Evolutionary conservation across 2,329 filamentous ascomycete species (phyloP).

Genomic region (Colletotrichum lentis): DNA sequence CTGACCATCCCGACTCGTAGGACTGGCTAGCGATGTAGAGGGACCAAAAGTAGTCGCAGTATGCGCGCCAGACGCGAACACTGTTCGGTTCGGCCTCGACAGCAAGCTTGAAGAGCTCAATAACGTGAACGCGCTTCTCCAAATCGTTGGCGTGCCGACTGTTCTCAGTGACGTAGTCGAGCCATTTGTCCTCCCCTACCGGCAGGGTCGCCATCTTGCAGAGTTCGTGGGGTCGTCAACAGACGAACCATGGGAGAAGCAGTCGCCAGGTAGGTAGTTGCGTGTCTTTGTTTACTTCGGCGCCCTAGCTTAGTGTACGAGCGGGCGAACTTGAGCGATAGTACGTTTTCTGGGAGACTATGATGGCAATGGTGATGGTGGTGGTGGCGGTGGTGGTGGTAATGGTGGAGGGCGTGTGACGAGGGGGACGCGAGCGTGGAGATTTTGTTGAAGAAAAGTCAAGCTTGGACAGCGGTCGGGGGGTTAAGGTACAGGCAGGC

Average conservation of each 20-base stretch:
- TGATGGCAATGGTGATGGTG: background rate
- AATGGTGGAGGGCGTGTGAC: background rate
- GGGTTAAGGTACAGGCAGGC: slow-evolving; percentile 8
- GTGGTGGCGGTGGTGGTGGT: too few species aligned
- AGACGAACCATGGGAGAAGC: slow-evolving; percentile 34
- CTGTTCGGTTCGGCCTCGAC: slow-evolving; percentile 77
- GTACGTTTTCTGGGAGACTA: background rate
- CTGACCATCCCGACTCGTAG: slow-evolving; percentile 63
- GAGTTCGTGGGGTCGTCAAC: slow-evolving; percentile 33
- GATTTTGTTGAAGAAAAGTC: slow-evolving; percentile 26
- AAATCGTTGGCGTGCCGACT: slow-evolving; percentile 66
- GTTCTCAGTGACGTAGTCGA: slow-evolving; percentile 79
- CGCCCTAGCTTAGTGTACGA: background rate
- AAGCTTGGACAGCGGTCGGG: slow-evolving; percentile 24
- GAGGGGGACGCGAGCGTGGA: slow-evolving; percentile 6
- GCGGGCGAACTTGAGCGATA: background rate
- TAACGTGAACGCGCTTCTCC: slow-evolving; percentile 72
- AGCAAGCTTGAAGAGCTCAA: slow-evolving; percentile 77
- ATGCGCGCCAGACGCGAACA: slow-evolving; percentile 76
- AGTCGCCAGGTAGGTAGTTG: background rate
- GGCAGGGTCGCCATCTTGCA: slow-evolving; percentile 59
- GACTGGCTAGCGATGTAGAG: slow-evolving; percentile 72
- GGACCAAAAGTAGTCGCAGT: slow-evolving; percentile 80
- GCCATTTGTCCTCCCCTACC: slow-evolving; percentile 79
- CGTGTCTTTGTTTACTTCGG: background rate